Base-by-base conservation (phyloP, 139 green algal genomes). In the Marvania coccoides region DNA sequence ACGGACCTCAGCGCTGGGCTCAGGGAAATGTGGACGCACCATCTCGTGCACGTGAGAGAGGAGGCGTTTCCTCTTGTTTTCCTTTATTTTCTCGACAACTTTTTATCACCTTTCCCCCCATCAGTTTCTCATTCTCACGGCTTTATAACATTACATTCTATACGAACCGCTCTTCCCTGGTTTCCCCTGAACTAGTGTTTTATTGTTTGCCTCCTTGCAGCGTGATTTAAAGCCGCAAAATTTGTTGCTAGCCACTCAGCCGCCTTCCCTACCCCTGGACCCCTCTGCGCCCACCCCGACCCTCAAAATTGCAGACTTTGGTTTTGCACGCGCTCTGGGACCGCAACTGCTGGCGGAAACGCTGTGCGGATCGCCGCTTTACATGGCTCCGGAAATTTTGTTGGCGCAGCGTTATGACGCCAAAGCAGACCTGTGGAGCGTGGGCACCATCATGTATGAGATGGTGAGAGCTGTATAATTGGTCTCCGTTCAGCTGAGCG, bases 221-320 rank as follows among this genome's bases (percentile, higher is more conserved):
- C 75, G 94, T 4, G 94, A 99, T 79, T 77, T 99, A n/a, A 99
- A 98, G 81, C 94, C 94, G 0, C 90, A 97, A 77, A 98, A 97
- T 72, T 75, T 98, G 65, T 81, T 98, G 64, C 79, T 97, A 31
- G 83, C 74, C 4, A 76, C 80, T 48, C 74, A 1, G 58, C 62
- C 2, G 74, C 69, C 31, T 34, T 28, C 15, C 8, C 30, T 8
- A n/a, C 8, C 55, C 15, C 55, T n/a, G n/a, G 29, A 8, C 55
- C 8, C 55, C 55, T 26, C 36, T 26, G 24, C 10, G 9, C 55
- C 55, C 8, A 29, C 55, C 5, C 7, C 55, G 9, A 62, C 55
- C 12, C 80, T 96, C 3, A 98, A 98, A 74, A 98, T 99, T 56
- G 94, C 94, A 10, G 94, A 99, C 80, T 99, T 99, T 90, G 94